Conservation (phyloP, 805 yeast genomes). For the Myxozyma neglecta region DNA sequence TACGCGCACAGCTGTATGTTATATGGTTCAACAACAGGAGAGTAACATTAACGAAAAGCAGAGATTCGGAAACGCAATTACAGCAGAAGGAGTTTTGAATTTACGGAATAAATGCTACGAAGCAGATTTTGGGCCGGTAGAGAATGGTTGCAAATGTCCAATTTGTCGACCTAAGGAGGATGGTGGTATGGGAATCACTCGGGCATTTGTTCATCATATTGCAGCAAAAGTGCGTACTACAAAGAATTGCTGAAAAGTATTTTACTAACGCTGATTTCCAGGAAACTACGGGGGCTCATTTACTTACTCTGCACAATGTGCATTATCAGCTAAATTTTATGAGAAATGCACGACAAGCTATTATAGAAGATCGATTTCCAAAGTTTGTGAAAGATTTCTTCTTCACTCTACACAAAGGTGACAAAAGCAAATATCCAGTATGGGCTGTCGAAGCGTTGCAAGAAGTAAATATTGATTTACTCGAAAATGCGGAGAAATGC, state of each 20-base stretch:
- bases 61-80: slow-evolving; percentile 49
- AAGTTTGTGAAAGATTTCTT: slow-evolving; percentile 43
- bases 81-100: slow-evolving; percentile 43
- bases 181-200: slow-evolving; percentile 43
- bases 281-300: slow-evolving; percentile 49
- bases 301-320: slow-evolving; percentile 47
- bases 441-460: slow-evolving; percentile 48
- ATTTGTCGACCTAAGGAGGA: slow-evolving; percentile 40
- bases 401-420: slow-evolving; percentile 39
- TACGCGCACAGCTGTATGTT: slow-evolving; percentile 43
- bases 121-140: slow-evolving; percentile 43
- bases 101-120: slow-evolving; percentile 41
- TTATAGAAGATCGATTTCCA: slow-evolving; percentile 43
- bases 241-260: not conserved
- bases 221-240: slow-evolving; percentile 37
- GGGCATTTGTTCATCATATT: slow-evolving; percentile 43
- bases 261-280: not conserved
- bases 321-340: slow-evolving; percentile 47
- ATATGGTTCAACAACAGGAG: not conserved
- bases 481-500: slow-evolving; percentile 10
- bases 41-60: slow-evolving; percentile 26
- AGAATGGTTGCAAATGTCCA: slow-evolving; percentile 46
- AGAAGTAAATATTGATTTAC: slow-evolving; percentile 41
- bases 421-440: slow-evolving; percentile 40
- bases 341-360: slow-evolving; percentile 44